Conservation (phyloP, 2,329 filamentous ascomycete species). For the Coleophoma crateriformis region DNA sequence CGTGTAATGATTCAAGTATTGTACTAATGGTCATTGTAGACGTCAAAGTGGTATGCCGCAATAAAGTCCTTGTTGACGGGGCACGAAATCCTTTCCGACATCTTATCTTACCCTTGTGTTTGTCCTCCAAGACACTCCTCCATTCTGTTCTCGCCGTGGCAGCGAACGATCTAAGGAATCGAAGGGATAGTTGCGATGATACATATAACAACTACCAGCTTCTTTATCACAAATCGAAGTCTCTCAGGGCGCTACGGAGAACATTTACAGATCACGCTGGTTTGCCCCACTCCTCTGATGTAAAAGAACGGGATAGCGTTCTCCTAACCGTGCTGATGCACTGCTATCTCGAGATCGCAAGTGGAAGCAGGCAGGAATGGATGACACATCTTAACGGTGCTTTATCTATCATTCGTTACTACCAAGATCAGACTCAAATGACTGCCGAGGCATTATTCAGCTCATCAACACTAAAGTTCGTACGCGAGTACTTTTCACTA, state of each 20-base stretch:
- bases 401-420: background rate
- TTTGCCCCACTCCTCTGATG: background rate
- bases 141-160: background rate
- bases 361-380: background rate
- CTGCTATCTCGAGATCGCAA: background rate
- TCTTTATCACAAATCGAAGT: background rate
- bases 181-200: background rate
- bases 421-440: background rate
- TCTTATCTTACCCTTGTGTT: background rate
- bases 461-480: background rate
- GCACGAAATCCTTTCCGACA: background rate
- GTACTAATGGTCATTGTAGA: background rate
- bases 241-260: background rate
- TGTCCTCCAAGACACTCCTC: background rate
- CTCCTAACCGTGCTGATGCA: background rate
- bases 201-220: background rate
- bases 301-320: background rate
- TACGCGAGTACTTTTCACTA: background rate
- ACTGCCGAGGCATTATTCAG: background rate
- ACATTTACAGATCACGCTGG: background rate
- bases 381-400: background rate
- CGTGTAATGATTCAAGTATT: no score
- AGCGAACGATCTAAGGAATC: background rate
- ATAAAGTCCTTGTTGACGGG: background rate
- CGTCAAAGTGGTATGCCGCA: background rate